phyloP scores from a whole-genome alignment of 257 asterid species.

The Mentha longifolia region DNA sequence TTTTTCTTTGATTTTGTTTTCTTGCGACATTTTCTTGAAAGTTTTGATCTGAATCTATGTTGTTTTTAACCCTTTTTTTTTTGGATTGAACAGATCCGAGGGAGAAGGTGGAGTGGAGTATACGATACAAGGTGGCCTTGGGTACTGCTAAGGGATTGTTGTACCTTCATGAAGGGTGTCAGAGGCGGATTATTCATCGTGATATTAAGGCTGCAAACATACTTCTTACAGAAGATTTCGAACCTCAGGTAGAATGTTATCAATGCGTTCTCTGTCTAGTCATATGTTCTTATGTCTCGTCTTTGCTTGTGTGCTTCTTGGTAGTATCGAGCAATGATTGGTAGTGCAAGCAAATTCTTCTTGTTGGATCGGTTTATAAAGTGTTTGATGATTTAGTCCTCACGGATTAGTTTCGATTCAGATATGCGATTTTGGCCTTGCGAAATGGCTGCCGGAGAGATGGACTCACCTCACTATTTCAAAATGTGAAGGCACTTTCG shows the following conservation, averaged over 20 bases:
- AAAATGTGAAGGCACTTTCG: conserved; percentile 75
- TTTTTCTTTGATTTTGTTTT: background rate
- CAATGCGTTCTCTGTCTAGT: background rate
- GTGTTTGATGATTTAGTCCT: conserved; percentile 1
- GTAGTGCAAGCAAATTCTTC: background rate
- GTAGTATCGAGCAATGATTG: background rate
- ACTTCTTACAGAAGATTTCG: conserved; percentile 80
- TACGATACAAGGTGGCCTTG: conserved; percentile 74
- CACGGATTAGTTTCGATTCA: conserved; percentile 30
- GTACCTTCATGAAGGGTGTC: conserved; percentile 94
- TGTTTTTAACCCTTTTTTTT: background rate
- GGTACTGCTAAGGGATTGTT: conserved; percentile 85
- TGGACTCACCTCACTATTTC: conserved; percentile 67
- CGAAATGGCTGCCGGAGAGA: conserved; percentile 72
- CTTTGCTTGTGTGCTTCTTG: background rate
- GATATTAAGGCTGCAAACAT: conserved; percentile 96
- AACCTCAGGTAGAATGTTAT: conserved; percentile 83
- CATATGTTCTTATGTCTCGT: background rate
- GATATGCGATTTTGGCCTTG: conserved; percentile 83
- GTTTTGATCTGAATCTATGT: background rate
- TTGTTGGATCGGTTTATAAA: background rate
- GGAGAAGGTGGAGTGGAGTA: conserved; percentile 71
- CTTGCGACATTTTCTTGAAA: background rate
- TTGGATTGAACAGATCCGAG: conserved; percentile 52
- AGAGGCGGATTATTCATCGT: conserved; percentile 88